Percentiles rank a stretch among this genome's conserved stretches.
Conservation (phyloP, 164 flowering plant genomes). For the Magnolia sinica region DNA sequence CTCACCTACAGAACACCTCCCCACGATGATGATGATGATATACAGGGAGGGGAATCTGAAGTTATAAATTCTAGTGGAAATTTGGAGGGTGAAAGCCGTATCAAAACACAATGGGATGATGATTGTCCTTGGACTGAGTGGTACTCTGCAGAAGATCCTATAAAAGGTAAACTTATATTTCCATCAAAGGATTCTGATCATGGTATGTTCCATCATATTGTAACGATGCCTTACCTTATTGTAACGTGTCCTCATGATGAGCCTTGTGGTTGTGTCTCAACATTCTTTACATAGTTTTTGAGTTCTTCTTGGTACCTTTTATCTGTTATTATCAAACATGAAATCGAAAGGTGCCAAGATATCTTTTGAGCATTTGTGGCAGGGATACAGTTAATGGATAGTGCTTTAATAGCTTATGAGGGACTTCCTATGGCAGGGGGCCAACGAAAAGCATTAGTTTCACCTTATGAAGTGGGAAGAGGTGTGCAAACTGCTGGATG, state of each 20-base stretch:
- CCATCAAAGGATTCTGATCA: background rate
- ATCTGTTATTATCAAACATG: too few relatives aligned
- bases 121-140: slow-evolving; percentile 99
- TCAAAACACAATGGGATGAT: slow-evolving; percentile 82
- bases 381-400: too few relatives aligned
- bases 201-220: background rate
- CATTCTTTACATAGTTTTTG: too few relatives aligned
- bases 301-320: too few relatives aligned
- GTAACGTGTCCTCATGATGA: background rate
- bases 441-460: too few relatives aligned
- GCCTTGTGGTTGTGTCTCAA: too few relatives aligned
- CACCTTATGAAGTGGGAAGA: too few relatives aligned
- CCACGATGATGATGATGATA: slow-evolving; percentile 38
- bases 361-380: too few relatives aligned
- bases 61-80: slow-evolving; percentile 32
- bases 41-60: slow-evolving; percentile 40
- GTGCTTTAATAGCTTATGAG: too few relatives aligned
- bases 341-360: too few relatives aligned
- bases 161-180: slow-evolving; percentile 49
- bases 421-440: too few relatives aligned
- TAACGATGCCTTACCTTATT: background rate
- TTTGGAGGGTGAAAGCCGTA: slow-evolving; percentile 30
- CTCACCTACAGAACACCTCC: slow-evolving; percentile 77
- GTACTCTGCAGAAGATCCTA: slow-evolving; percentile 95
- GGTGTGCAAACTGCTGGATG: too few relatives aligned